Evolutionary conservation across 2,329 filamentous ascomycete species (phyloP).

Genomic region (Seiridium unicorne): DNA sequence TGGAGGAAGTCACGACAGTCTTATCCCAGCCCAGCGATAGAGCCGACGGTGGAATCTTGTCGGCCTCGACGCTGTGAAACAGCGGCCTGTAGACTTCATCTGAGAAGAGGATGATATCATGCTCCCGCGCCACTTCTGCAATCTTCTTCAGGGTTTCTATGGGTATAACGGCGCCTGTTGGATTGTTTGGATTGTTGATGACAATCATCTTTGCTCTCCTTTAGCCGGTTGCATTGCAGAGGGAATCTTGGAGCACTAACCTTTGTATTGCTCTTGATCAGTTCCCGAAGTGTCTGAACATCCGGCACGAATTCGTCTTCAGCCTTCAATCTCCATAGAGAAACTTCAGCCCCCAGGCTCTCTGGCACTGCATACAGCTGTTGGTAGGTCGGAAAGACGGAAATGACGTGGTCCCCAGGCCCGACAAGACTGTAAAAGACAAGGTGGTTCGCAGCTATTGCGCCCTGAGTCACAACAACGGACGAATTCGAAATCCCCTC

Average conservation of each 20-base stretch:
- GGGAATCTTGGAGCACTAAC: constrained; percentile 13
- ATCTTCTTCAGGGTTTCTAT: constrained; percentile 59
- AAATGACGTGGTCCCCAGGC: constrained; percentile 79
- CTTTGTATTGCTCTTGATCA: constrained; percentile 71
- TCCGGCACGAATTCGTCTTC: constrained; percentile 67
- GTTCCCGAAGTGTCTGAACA: constrained; percentile 59
- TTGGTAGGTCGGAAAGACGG: constrained; percentile 84
- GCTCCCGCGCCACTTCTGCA: constrained; percentile 59
- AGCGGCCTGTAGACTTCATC: constrained; percentile 86
- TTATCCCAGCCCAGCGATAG: constrained; percentile 71
- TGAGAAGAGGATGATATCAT: constrained; percentile 65
- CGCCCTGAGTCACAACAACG: constrained; percentile 75
- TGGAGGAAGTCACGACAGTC: constrained; percentile 71
- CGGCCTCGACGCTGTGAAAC: constrained; percentile 63
- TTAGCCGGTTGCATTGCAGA: not conserved
- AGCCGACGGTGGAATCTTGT: constrained; percentile 59
- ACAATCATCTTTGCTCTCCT: constrained; percentile 45
- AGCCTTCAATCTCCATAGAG: constrained; percentile 69
- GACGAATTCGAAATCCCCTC: constrained; percentile 47
- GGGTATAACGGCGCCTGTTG: constrained; percentile 70
- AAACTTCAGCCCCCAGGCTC: constrained; percentile 73
- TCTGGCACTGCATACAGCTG: constrained; percentile 76
- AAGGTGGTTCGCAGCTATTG: constrained; percentile 84
- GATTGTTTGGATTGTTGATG: constrained; percentile 77
- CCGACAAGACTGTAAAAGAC: constrained; percentile 70